Evolutionary conservation across 1,284 basidiomycete species (phyloP).

Genomic region (Cystobasidium sp.): DNA sequence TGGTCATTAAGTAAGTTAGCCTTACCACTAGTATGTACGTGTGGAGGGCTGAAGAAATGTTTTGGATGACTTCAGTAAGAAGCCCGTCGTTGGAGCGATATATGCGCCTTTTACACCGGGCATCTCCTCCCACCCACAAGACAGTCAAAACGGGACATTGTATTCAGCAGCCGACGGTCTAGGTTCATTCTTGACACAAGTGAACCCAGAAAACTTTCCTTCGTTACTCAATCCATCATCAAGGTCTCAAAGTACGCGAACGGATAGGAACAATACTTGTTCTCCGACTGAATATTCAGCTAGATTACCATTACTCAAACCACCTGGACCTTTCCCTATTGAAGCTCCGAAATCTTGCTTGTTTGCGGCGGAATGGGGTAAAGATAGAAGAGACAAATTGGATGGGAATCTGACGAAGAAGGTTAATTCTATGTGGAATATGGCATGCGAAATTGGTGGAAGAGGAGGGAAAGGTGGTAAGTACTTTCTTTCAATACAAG

Average conservation of each 20-base stretch:
- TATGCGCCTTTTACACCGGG: conserved; percentile 53
- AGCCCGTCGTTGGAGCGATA: conserved; percentile 53
- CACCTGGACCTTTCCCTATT: conserved; percentile 46
- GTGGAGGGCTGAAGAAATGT: too few species aligned
- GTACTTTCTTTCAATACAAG: neutral
- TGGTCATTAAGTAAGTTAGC: conserved; percentile 50
- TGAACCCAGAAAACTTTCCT: conserved; percentile 45
- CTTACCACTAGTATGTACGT: neutral
- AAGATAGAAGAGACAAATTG: conserved; percentile 50
- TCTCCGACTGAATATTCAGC: conserved; percentile 48
- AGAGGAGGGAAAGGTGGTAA: conserved; percentile 49
- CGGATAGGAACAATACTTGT: conserved; percentile 13
- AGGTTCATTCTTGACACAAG: conserved; percentile 52
- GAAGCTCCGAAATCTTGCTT: conserved; percentile 54
- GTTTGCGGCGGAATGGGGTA: conserved; percentile 54
- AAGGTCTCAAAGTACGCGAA: neutral
- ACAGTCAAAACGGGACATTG: conserved; percentile 49
- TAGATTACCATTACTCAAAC: conserved; percentile 51
- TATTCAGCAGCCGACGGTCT: conserved; percentile 51
- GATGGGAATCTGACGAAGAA: conserved; percentile 52
- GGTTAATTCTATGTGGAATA: conserved; percentile 51
- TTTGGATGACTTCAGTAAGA: conserved; percentile 42
- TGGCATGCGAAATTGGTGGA: conserved; percentile 52
- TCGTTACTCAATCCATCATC: conserved; percentile 13
- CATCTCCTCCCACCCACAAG: conserved; percentile 47